A percentile compares a stretch with the other conserved stretches of the same genome.
These are phyloP conservation scores for Candida railenensis DNA, from an alignment of 805 yeast species.

Conservation along the genomic window DNA sequence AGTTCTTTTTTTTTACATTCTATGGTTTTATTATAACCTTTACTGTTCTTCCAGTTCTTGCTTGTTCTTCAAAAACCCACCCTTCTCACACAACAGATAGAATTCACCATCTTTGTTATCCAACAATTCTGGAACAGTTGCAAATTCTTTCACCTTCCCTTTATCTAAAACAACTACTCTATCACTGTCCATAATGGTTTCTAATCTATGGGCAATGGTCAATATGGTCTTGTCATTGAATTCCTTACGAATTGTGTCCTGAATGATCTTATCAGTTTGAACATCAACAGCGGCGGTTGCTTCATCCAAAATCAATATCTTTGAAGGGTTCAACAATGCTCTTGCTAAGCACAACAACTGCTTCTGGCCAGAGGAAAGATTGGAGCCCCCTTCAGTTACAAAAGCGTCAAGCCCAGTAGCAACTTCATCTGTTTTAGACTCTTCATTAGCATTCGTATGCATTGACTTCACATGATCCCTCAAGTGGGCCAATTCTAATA, in stretches of 20 bases:
- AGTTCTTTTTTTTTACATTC: neutral
- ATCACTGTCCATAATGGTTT: conserved; percentile 27
- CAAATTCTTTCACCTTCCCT: conserved; percentile 27
- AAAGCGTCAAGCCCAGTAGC: conserved; percentile 8
- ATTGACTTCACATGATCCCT: conserved; percentile 22
- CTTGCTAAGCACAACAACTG: conserved; percentile 25
- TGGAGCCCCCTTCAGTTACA: conserved; percentile 23
- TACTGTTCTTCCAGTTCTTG: neutral
- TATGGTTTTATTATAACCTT: neutral
- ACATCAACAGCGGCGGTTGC: conserved; percentile 30
- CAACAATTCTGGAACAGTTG: conserved; percentile 29
- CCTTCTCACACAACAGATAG: conserved; percentile 38
- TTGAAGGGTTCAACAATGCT: conserved; percentile 19
- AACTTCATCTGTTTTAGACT: conserved; percentile 4
- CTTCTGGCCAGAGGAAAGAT: conserved; percentile 24
- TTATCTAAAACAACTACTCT: conserved; percentile 22
- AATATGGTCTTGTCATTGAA: conserved; percentile 24
- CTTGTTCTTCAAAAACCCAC: conserved; percentile 23
- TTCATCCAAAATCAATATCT: conserved; percentile 21
- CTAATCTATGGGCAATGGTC: conserved; percentile 28
- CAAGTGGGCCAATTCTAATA: conserved; percentile 25
- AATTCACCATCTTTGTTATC: conserved; percentile 26
- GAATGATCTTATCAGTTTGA: conserved; percentile 27
- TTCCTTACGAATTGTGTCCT: conserved; percentile 22
- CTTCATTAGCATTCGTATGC: conserved; percentile 14